A percentile compares a stretch with the other conserved stretches of the same genome.
Evolutionary conservation across 345 rosid species (phyloP).

Genomic region (Lagerstroemia speciosa): DNA sequence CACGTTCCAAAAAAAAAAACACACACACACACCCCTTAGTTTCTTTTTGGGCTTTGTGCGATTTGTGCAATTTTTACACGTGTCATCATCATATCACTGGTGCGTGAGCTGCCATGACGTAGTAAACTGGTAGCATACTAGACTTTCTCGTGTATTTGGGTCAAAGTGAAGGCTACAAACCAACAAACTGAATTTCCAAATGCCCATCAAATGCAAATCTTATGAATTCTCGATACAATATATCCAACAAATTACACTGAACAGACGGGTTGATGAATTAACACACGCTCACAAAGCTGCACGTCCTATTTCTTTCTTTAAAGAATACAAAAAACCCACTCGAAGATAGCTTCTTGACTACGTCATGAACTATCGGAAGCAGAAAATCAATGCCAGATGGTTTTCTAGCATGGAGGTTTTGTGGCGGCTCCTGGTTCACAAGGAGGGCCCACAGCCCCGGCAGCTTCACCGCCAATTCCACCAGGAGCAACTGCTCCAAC

Average conservation of each 20-base stretch:
- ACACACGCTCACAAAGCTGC: background rate
- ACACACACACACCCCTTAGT: too few relatives aligned
- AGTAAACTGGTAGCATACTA: too few relatives aligned
- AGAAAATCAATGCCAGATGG: background rate
- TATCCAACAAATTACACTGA: background rate
- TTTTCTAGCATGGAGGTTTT: background rate
- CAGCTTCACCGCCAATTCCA: background rate
- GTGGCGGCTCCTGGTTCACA: background rate
- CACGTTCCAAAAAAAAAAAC: too few relatives aligned
- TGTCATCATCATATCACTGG: too few relatives aligned
- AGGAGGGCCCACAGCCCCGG: conserved; percentile 1
- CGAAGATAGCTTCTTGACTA: background rate
- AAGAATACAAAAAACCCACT: background rate
- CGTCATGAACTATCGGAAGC: background rate
- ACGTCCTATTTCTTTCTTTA: background rate
- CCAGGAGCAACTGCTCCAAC: conserved; percentile 8
- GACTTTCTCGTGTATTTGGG: too few relatives aligned
- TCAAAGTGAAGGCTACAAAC: too few relatives aligned
- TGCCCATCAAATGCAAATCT: background rate
- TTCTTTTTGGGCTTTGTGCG: too few relatives aligned
- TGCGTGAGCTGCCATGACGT: too few relatives aligned
- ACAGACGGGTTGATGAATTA: too few relatives aligned
- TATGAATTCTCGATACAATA: background rate
- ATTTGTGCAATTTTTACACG: too few relatives aligned
- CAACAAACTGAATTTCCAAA: background rate